Percentiles rank a stretch among this genome's conserved stretches.
phyloP scores from a whole-genome alignment of 2,329 filamentous ascomycete species.

The Emergomyces orientalis region DNA sequence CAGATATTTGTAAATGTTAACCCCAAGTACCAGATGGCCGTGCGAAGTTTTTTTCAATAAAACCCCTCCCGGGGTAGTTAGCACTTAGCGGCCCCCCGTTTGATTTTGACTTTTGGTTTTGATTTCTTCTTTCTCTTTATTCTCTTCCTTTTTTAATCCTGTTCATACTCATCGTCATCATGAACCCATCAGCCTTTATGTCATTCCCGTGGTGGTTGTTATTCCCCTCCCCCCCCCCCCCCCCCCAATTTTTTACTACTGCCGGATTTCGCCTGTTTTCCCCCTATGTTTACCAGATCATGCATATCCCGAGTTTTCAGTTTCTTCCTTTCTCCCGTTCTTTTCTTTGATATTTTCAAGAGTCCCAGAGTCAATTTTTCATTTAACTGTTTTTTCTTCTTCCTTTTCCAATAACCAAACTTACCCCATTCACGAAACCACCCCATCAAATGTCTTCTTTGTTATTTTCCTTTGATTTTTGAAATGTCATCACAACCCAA shows the following conservation, averaged over 20 bases:
- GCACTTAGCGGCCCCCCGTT: background rate
- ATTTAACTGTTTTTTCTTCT: background rate
- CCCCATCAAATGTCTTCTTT: background rate
- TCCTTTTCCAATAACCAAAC: background rate
- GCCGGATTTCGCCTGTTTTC: background rate
- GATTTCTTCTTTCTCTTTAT: background rate
- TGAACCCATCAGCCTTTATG: background rate
- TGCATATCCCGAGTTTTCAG: background rate
- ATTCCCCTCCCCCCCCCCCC: background rate
- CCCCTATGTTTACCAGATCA: background rate
- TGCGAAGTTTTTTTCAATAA: slow-evolving; percentile 68
- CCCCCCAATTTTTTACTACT: background rate
- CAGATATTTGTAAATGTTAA: slow-evolving; percentile 66
- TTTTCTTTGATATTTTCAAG: background rate
- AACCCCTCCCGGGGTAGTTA: background rate
- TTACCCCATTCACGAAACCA: background rate
- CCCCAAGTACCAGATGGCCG: slow-evolving; percentile 69
- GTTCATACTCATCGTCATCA: background rate
- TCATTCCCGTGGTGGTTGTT: background rate
- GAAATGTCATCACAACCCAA: background rate
- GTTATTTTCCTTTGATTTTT: background rate
- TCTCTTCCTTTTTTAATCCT: background rate
- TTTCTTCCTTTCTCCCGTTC: background rate
- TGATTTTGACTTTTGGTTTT: background rate
- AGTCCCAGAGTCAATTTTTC: background rate